These are phyloP conservation scores for Sesbania bispinosa DNA, from an alignment of 306 rosid species.

Conservation along the genomic window DNA sequence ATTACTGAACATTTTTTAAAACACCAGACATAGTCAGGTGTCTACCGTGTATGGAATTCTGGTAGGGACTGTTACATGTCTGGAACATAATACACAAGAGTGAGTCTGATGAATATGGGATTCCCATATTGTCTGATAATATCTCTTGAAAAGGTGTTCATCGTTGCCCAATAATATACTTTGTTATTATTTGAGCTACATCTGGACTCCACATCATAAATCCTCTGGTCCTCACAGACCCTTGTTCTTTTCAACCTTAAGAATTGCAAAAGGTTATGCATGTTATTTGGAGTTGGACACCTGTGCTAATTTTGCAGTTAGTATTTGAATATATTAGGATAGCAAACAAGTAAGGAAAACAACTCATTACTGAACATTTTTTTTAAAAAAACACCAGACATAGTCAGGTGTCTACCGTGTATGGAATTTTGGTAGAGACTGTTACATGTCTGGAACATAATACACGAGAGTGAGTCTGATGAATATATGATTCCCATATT, in stretches of 20 bases:
- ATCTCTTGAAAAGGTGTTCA: constrained; percentile 32
- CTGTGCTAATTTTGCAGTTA: background rate
- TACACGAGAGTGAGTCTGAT: constrained; percentile 16
- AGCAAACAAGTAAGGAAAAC: no score
- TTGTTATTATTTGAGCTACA: constrained; percentile 45
- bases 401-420: constrained; percentile 9
- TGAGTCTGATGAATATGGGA: constrained; percentile 19
- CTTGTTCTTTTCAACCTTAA: background rate
- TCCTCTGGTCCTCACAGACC: no score
- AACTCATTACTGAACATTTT: no score
- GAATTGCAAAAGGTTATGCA: background rate
- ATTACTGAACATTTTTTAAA: background rate
- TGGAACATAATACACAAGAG: constrained; percentile 20
- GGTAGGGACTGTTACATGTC: constrained; percentile 12
- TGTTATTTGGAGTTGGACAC: background rate
- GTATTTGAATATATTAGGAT: background rate
- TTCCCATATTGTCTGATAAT: constrained; percentile 20
- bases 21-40: constrained; percentile 22
- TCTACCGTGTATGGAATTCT: background rate
- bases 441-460: constrained; percentile 31
- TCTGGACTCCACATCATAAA: constrained; percentile 27
- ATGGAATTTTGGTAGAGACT: background rate
- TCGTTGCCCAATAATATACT: constrained; percentile 32
- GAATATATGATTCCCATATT: constrained; percentile 28
- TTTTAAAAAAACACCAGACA: no score